A percentile compares a stretch with the other conserved stretches of the same genome.
phyloP scores from a whole-genome alignment of 306 rosid species.

The Pueraria montana region DNA sequence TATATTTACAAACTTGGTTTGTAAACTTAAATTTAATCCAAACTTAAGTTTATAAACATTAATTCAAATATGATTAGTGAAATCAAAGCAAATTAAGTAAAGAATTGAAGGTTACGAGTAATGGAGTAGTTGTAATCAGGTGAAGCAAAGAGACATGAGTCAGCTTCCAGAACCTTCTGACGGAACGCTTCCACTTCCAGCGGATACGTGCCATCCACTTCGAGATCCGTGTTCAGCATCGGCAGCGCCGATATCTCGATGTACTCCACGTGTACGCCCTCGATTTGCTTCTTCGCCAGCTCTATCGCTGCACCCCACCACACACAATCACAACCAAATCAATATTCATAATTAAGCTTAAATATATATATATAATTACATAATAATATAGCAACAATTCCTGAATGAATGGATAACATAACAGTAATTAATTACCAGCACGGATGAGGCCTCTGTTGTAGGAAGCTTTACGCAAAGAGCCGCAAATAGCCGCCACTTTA shows the following conservation, averaged over 20 bases:
- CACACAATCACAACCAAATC: neutral
- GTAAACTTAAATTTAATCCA: too few relatives aligned
- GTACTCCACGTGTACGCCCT: slow-evolving; percentile 63
- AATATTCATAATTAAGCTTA: too few relatives aligned
- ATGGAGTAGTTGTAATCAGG: too few relatives aligned
- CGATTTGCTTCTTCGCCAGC: slow-evolving; percentile 50
- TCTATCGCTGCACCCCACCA: slow-evolving; percentile 59
- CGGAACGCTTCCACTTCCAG: slow-evolving; percentile 69
- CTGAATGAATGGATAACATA: too few relatives aligned
- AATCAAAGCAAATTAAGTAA: too few relatives aligned
- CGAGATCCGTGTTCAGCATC: slow-evolving; percentile 72
- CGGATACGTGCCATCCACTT: slow-evolving; percentile 63
- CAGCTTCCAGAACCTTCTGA: slow-evolving; percentile 65
- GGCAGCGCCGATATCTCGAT: slow-evolving; percentile 70
- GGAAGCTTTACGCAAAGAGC: slow-evolving; percentile 50
- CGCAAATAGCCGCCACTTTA: slow-evolving; percentile 44
- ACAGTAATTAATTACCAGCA: neutral
- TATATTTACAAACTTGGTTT: too few relatives aligned
- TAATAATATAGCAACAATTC: too few relatives aligned
- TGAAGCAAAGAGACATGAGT: slow-evolving; percentile 72
- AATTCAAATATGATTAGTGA: too few relatives aligned
- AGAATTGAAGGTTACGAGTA: too few relatives aligned
- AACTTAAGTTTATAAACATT: too few relatives aligned
- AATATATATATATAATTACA: too few relatives aligned
- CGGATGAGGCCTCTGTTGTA: slow-evolving; percentile 53